phyloP scores from a whole-genome alignment of 106 monocot species.

The Phalaenopsis equestris region DNA sequence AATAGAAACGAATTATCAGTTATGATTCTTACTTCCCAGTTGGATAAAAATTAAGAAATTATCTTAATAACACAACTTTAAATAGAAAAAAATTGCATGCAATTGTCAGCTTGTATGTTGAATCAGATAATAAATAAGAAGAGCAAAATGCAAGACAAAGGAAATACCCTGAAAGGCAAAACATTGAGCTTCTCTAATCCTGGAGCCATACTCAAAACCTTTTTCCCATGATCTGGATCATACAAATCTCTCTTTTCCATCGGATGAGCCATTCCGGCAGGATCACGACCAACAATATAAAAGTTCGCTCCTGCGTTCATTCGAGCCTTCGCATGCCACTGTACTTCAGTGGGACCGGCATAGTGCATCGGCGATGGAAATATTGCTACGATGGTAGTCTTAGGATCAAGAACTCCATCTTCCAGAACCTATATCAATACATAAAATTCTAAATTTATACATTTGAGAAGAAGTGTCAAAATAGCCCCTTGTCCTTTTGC shows the following conservation, averaged over 20 bases:
- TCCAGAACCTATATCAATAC: slow-evolving; percentile 63
- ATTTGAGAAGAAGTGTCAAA: too few relatives aligned
- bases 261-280: slow-evolving; percentile 97
- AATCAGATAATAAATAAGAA: neutral
- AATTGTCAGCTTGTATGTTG: too few relatives aligned
- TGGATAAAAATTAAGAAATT: too few relatives aligned
- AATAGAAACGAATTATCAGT: too few relatives aligned
- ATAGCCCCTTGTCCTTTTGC: too few relatives aligned
- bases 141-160: neutral
- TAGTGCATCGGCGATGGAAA: slow-evolving; percentile 99
- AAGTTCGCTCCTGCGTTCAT: slow-evolving; percentile 99
- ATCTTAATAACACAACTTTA: too few relatives aligned
- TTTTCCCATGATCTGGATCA: slow-evolving; percentile 96
- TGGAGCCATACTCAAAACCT: slow-evolving; percentile 94
- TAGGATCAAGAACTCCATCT: slow-evolving; percentile 92
- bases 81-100: too few relatives aligned
- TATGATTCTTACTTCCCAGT: too few relatives aligned
- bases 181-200: slow-evolving; percentile 93
- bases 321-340: slow-evolving; percentile 98
- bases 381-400: slow-evolving; percentile 86
- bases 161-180: slow-evolving; percentile 80
- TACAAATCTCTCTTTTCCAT: slow-evolving; percentile 88
- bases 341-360: slow-evolving; percentile 97
- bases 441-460: neutral
- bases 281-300: slow-evolving; percentile 98